Base-by-base conservation (phyloP, 805 yeast species). In the Isabelozyma heimii region DNA sequence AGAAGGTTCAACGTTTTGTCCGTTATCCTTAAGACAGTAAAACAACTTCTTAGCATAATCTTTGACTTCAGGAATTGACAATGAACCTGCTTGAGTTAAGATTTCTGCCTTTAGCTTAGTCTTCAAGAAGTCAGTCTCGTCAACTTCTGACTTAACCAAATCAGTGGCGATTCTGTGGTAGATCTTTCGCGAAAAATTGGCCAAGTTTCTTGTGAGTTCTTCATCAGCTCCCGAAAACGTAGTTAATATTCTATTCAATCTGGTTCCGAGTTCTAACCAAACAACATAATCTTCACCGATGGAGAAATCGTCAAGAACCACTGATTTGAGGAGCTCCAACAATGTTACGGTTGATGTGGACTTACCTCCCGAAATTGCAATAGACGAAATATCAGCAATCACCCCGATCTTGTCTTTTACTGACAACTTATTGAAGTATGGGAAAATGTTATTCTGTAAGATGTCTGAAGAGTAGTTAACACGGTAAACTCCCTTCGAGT, bases 391-490 rank as follows among this genome's bases (percentile, higher is more conserved):
- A 59, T 82, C 87, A 1, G 84, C 82, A 47, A 82, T 63, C 28
- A 82, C 62, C 0, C 83, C 84, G 49, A 82, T 76, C 52, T 75
- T 76, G 54, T 82, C 85, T 47, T 70, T 73, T 4, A 77, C 60
- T 3, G 79, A 63, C 28, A 81, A 60, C 24, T 61, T 49, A 14
- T 59, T 60, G 38, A 80, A 57, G 51, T 74, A 64, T 0, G 72
- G 64, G 33, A 73, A 60, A 26, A 80, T 66, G 45, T 76, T 69
- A 5, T 67, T 59, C 13, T 72, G 60, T 55, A 81, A 65, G 15
- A 77, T 57, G 5, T 59, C 55, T 1, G 72, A 63, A n/a, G 76
- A 74, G 59, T 82, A 82, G 52, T 75, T 70, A 41, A 81, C 83
- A 47, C 86, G 72, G 56, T 77, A 80, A 41, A 80, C 80, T 1